Evolutionary conservation across 2,329 filamentous ascomycete genomes (phyloP), one percentile per base, ranked within the genome.

Genomic region (Hypoxylon sp.): DNA sequence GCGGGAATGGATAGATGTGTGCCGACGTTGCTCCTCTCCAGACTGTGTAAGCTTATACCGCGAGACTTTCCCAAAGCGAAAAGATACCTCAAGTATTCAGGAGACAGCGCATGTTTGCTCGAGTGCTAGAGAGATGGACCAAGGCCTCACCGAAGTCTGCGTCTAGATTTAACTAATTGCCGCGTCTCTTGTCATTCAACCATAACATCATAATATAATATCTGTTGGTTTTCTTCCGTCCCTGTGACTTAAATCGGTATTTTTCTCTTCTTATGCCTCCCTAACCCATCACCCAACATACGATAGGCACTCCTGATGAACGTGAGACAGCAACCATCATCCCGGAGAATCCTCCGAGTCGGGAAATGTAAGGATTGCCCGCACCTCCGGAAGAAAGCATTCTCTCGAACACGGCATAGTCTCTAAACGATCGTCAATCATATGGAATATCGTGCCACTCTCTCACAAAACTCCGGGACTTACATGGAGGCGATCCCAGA

Each of bases 151-250:
- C 19, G 4, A 5, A 13, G 2, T 37, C 11, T 37, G 15, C 51
- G 7, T 17, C n/a, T 13, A n/a, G 21, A 56, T 31, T 27, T n/a
- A 56, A 32, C 27, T n/a, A 56, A 32, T n/a, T 55, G 52, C 52
- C 21, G 27, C 24, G 29, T 17, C 37, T 19, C 32, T 27, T 11
- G 29, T 17, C 4, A 29, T 15, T 44, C 15, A n/a, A 32, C 3
- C 47, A 50, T 50, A 15, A 17, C 27, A 50, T 29, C n/a, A 15
- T 29, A 44, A 29, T 7, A 6, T n/a, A 27, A 17, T 44, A 27
- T 11, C 4, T 42, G 21, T 4, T 55, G 37, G 19, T 55, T 55
- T 46, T 46, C 15, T 55, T 31, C 24, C 15, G 15, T 32, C 52
- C 52, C 13, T 29, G 31, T 56, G 55, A 39, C 39, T 50, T 13